Conservation (phyloP, 2,329 filamentous ascomycete species). For the Ilyonectria robusta region DNA sequence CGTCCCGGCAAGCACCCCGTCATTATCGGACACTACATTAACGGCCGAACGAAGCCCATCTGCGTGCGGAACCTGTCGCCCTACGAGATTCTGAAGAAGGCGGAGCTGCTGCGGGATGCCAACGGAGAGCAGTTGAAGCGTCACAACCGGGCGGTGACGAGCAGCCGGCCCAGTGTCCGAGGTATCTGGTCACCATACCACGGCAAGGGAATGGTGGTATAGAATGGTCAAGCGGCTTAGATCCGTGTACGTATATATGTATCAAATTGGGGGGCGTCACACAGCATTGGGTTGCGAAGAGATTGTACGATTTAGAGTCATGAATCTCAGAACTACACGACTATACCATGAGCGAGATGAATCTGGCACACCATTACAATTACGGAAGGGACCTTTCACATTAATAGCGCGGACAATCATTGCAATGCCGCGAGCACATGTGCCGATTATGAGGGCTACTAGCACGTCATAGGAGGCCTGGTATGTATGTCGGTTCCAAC, state of each 20-base stretch:
- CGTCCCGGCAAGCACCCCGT: slow-evolving; percentile 92
- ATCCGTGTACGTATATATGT: slow-evolving; percentile 49
- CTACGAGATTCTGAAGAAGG: slow-evolving; percentile 86
- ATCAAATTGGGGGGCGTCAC: slow-evolving; percentile 40
- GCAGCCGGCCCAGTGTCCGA: slow-evolving; percentile 76
- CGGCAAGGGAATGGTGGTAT: slow-evolving; percentile 70
- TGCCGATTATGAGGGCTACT: neutral
- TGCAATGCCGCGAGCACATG: neutral
- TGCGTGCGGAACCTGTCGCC: slow-evolving; percentile 90
- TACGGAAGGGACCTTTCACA: neutral
- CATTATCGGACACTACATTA: slow-evolving; percentile 92
- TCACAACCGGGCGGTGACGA: slow-evolving; percentile 74
- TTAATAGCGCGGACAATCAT: neutral
- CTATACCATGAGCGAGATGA: neutral
- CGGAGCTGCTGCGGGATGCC: slow-evolving; percentile 78
- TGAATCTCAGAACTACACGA: slow-evolving; percentile 37
- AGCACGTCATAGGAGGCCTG: neutral
- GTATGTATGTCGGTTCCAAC: neutral
- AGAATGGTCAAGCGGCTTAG: slow-evolving; percentile 38
- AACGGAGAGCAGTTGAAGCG: slow-evolving; percentile 81
- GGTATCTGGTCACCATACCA: slow-evolving; percentile 81
- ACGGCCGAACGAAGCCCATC: slow-evolving; percentile 86
- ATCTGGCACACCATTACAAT: neutral
- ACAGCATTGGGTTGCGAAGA: slow-evolving; percentile 49
- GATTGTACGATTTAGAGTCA: slow-evolving; percentile 46